phyloP scores from a whole-genome alignment of 805 yeast species.

The Saturnispora zaruensis region DNA sequence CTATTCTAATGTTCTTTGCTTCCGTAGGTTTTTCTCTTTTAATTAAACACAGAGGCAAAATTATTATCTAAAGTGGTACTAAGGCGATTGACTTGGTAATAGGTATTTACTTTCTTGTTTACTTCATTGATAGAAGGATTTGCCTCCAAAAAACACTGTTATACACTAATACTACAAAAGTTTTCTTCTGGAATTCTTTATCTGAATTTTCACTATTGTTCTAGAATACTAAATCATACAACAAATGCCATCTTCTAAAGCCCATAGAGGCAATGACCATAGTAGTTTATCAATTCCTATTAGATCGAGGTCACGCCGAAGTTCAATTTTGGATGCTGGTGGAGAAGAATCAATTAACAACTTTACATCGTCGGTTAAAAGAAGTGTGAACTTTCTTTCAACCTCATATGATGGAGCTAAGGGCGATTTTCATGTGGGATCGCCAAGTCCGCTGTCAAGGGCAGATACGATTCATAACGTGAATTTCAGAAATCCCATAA shows the following conservation, averaged over 20 bases:
- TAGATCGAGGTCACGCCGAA: constrained; percentile 18
- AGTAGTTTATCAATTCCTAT: constrained; percentile 5
- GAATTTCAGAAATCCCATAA: not conserved
- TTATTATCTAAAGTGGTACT: not conserved
- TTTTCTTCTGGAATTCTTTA: no score
- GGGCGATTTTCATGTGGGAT: not conserved
- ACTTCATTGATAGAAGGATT: not conserved
- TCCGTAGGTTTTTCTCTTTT: not conserved
- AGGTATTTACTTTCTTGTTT: not conserved
- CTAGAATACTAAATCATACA: not conserved
- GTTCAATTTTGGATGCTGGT: constrained; percentile 30
- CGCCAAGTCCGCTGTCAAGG: not conserved
- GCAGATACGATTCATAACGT: not conserved
- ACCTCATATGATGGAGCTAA: constrained; percentile 16
- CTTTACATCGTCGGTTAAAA: constrained; percentile 28
- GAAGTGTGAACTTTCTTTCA: constrained; percentile 26
- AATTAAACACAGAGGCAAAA: not conserved
- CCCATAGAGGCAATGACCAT: not conserved
- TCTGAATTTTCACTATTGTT: no score
- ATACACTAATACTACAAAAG: not conserved
- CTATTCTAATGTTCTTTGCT: not conserved
- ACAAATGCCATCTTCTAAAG: not conserved
- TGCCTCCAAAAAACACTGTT: not conserved
- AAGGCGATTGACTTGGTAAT: not conserved
- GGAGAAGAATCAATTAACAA: constrained; percentile 31